A percentile compares a stretch with the other conserved stretches of the same genome.
Conservation (phyloP, 228 moss, liverwort and hornwort genomes). For the Sphagnum magellanicum region DNA sequence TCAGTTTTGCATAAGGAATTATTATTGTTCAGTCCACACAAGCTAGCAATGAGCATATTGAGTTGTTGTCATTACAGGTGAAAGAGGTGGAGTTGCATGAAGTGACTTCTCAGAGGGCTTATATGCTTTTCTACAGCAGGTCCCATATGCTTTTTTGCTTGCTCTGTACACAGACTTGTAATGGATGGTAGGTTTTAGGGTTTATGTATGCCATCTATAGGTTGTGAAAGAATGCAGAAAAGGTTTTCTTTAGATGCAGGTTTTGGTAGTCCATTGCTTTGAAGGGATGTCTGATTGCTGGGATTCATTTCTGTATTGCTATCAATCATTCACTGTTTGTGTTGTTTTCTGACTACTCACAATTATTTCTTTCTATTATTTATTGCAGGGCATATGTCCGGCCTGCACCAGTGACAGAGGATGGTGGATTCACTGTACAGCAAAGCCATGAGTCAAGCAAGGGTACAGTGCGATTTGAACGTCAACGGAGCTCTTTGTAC, state of each 20-base stretch:
- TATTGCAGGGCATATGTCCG: constrained; percentile 35
- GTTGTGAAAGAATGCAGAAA: background rate
- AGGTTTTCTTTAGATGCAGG: background rate
- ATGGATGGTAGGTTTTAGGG: too few relatives aligned
- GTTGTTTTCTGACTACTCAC: too few relatives aligned
- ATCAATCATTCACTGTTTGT: background rate
- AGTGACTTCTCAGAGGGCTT: constrained; percentile 75
- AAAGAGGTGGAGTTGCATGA: constrained; percentile 88
- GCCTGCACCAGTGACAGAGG: constrained; percentile 29
- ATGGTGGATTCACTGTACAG: background rate
- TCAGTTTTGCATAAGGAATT: too few relatives aligned
- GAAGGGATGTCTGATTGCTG: too few relatives aligned
- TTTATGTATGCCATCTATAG: too few relatives aligned
- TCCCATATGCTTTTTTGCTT: constrained; percentile 3
- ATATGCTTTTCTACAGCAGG: constrained; percentile 89
- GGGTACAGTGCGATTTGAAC: constrained; percentile 3
- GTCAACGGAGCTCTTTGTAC: constrained; percentile 11
- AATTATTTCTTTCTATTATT: background rate
- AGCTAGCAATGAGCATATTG: too few relatives aligned
- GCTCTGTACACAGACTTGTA: too few relatives aligned
- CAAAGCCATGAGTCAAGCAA: background rate
- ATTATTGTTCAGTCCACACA: too few relatives aligned
- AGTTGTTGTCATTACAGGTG: constrained; percentile 32
- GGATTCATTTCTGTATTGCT: too few relatives aligned
- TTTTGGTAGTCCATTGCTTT: too few relatives aligned